These are phyloP conservation scores for Fraxinus dipetala DNA, from an alignment of 305 asterid species.

Conservation along the genomic window DNA sequence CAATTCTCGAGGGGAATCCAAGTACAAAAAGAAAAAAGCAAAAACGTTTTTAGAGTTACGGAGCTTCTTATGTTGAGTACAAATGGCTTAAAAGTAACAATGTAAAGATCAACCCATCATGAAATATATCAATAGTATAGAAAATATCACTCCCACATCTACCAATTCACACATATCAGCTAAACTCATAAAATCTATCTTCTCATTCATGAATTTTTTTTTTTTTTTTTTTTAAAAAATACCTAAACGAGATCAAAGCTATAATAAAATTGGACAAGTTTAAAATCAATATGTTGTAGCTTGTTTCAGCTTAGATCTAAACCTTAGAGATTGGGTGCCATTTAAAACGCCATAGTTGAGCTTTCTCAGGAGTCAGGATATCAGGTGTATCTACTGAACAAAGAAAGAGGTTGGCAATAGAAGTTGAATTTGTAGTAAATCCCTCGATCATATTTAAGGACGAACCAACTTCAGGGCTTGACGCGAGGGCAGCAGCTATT, in stretches of 20 bases:
- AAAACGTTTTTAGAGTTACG: not conserved
- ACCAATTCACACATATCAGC: not conserved
- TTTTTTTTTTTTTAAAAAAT: too few relatives aligned
- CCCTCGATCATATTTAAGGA: not conserved
- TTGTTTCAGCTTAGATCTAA: not conserved
- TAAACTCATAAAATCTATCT: not conserved
- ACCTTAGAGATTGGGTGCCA: not conserved
- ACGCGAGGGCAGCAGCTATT: not conserved
- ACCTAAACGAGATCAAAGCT: not conserved
- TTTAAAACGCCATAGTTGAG: not conserved
- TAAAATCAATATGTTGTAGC: not conserved
- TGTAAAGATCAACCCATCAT: too few relatives aligned
- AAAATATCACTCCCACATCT: not conserved
- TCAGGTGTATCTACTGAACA: too few relatives aligned
- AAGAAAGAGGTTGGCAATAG: too few relatives aligned
- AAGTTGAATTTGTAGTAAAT: too few relatives aligned
- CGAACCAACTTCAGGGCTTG: not conserved
- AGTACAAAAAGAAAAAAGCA: not conserved
- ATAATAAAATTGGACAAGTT: not conserved
- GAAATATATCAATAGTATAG: not conserved
- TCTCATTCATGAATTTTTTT: not conserved
- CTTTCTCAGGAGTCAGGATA: not conserved
- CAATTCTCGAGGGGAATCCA: not conserved
- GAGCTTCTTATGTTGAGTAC: not conserved
- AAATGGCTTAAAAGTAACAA: not conserved